Base-by-base conservation (phyloP, 2,329 filamentous ascomycete species). In the Talaromyces islandicus region DNA sequence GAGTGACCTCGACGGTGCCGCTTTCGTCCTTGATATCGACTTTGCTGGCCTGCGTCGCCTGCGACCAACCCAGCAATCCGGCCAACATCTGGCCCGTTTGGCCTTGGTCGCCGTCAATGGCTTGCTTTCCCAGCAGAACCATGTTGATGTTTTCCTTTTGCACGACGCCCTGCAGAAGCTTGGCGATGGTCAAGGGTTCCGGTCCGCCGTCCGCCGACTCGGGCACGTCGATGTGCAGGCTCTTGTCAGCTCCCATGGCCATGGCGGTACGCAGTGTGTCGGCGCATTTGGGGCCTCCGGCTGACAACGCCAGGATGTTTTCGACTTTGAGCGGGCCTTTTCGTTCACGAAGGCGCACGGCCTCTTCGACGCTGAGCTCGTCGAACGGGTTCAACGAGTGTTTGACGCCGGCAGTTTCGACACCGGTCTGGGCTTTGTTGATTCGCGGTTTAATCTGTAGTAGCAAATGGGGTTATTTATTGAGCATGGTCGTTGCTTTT, bases 371-470 rank as follows among this genome's bases (percentile, higher is more conserved):
- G 50, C 92, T 95, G 71, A 99, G 90, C 77, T 99, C 94, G 82
- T 99, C 94, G 79, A 99, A 99, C 21, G 94, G 94, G 83, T 97
- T 99, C 86, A 99, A 93, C 74, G 88, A 92, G 84, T 97, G 93
- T 80, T 97, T 97, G 71, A 97, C 92, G 67, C 90, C 90, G 65
- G 88, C 83, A 59, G 90, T 96, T 79, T 97, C 93, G 78, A 99
- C 89, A 72, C 87, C 93, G 63, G 93, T 97, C 78, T 86, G 82
- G 65, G 86, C 74, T 68, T 86, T 86, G 80, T 88, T 88, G 72
- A 88, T 85, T 66, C 86, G 85, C 57, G 86, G 86, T 78, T 88
- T 88, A 79, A 88, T 80, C 86, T 88, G 66, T 19, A 17, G 9
- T n/a, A 32, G 14, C 12, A 7, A 54, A 30, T 4, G 9, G 4